A percentile compares a stretch with the other conserved stretches of the same genome.
phyloP scores from a whole-genome alignment of 371 early-diverging fungal genomes.

The Chytridium lagenaria region DNA sequence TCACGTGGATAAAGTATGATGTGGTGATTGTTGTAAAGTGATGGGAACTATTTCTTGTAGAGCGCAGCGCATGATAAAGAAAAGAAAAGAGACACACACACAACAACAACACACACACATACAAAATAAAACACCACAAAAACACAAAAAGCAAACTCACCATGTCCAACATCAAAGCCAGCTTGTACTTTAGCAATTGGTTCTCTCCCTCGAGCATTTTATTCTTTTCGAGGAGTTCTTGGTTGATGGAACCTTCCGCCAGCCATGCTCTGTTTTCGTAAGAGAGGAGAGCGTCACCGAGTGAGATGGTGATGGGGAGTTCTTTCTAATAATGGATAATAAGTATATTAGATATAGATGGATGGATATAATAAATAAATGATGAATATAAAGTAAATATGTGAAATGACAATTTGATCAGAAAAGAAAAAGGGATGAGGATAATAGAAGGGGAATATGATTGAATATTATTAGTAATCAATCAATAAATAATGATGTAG shows the following conservation, averaged over 20 bases:
- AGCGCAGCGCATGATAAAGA: slow-evolving; percentile 52
- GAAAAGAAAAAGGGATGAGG: too few species aligned
- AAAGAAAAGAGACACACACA: not conserved
- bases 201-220: slow-evolving; percentile 50
- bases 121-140: not conserved
- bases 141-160: slow-evolving; percentile 19
- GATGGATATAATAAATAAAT: too few species aligned
- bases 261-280: slow-evolving; percentile 41
- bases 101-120: not conserved
- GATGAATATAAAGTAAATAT: too few species aligned
- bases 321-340: too few species aligned
- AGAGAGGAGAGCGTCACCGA: slow-evolving; percentile 29
- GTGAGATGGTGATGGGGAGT: slow-evolving; percentile 27
- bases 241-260: slow-evolving; percentile 8
- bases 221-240: slow-evolving; percentile 41
- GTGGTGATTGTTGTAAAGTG: too few species aligned
- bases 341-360: too few species aligned
- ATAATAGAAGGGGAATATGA: too few species aligned
- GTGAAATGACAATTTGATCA: too few species aligned
- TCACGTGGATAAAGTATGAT: too few species aligned
- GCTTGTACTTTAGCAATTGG: slow-evolving; percentile 46
- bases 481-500: too few species aligned
- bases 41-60: too few species aligned
- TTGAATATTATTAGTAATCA: too few species aligned
- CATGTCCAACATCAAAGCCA: slow-evolving; percentile 48